phyloP scores from a whole-genome alignment of 352 stramenopile species.

The Elongisporangium senticosum region DNA sequence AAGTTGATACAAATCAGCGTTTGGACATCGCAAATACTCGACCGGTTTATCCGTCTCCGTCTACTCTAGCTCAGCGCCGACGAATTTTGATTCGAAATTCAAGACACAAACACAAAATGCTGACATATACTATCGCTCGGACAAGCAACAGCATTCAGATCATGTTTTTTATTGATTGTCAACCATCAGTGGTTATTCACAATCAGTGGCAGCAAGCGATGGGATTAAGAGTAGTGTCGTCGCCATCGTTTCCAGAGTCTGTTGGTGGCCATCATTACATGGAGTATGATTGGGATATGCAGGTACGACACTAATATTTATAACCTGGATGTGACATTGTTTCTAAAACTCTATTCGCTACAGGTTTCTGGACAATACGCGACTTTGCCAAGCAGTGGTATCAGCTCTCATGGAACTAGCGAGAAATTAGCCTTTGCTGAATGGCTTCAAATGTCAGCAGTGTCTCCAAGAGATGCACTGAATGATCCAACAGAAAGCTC shows the following conservation, averaged over 20 bases:
- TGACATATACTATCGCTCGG: constrained; percentile 65
- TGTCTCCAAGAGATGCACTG: neutral
- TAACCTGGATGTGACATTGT: neutral
- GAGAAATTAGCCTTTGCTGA: neutral
- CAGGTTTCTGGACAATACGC: neutral
- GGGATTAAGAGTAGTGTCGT: constrained; percentile 43
- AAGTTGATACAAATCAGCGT: neutral
- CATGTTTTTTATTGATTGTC: constrained; percentile 61
- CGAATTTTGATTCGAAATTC: constrained; percentile 52
- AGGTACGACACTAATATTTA: constrained; percentile 11
- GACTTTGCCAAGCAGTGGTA: neutral
- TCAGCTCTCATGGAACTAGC: neutral
- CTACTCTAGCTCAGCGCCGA: constrained; percentile 38
- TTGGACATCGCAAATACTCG: neutral
- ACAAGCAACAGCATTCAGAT: constrained; percentile 44
- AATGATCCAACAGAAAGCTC: neutral
- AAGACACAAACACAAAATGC: constrained; percentile 47
- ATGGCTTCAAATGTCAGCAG: neutral
- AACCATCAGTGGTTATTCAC: constrained; percentile 55
- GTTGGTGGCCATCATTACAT: constrained; percentile 51
- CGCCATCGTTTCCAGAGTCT: constrained; percentile 38
- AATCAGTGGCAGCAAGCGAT: constrained; percentile 56
- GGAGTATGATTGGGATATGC: constrained; percentile 71
- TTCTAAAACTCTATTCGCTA: neutral
- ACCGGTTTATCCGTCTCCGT: constrained; percentile 32